Percentiles rank a stretch among this genome's conserved stretches.
Conservation (phyloP, 257 asterid species). For the Jaltomata sinuosa region DNA sequence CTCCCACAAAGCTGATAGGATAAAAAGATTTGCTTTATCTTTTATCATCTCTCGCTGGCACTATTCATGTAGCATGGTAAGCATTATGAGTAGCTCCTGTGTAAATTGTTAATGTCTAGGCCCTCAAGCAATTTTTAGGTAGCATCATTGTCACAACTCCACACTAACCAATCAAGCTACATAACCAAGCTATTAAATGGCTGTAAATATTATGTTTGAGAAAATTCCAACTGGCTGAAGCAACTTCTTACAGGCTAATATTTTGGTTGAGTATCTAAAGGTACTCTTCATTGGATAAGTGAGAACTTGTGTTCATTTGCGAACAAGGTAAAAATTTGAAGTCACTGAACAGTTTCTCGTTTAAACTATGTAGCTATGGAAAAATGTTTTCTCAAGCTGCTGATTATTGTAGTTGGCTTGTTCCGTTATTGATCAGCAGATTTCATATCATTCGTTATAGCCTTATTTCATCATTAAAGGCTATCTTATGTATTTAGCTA, state of each 20-base stretch:
- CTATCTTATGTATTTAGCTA: too few species aligned
- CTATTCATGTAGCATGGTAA: neutral
- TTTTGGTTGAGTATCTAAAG: neutral
- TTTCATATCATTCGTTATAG: neutral
- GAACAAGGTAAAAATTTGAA: neutral
- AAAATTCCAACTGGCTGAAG: neutral
- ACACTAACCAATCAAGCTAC: neutral
- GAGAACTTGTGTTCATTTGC: neutral
- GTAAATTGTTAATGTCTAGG: neutral
- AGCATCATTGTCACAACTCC: neutral
- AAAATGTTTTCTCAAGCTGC: neutral
- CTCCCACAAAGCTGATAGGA: neutral
- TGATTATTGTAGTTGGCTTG: neutral
- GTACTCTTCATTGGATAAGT: neutral
- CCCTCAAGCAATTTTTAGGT: neutral
- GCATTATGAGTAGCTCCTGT: neutral
- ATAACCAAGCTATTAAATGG: neutral
- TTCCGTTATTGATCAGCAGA: neutral
- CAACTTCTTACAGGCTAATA: neutral
- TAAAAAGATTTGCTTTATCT: neutral
- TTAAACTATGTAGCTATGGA: neutral
- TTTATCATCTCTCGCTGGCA: neutral
- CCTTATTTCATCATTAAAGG: neutral
- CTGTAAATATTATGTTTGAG: neutral
- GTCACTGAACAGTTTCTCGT: neutral